Evolutionary conservation across 805 yeast genomes (phyloP).

Genomic region (Schwanniomyces sp.): DNA sequence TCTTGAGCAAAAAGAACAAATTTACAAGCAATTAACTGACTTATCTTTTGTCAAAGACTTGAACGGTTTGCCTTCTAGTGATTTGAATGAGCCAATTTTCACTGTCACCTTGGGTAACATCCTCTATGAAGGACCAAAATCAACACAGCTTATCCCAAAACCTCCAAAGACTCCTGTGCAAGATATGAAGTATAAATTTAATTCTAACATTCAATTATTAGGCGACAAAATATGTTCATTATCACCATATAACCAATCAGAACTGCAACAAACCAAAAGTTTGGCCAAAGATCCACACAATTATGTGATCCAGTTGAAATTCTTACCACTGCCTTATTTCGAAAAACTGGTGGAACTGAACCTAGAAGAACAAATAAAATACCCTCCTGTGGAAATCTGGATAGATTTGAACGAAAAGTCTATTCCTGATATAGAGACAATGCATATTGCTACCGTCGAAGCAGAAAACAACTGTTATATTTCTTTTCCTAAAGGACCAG

Average conservation of each 20-base stretch:
- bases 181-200: constrained; percentile 22
- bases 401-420: constrained; percentile 39
- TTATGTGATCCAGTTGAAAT: constrained; percentile 45
- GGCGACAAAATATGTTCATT: constrained; percentile 31
- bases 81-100: constrained; percentile 26
- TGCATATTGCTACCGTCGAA: constrained; percentile 45
- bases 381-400: constrained; percentile 62
- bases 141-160: constrained; percentile 6
- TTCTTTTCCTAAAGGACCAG: constrained; percentile 36
- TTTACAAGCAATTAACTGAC: constrained; percentile 25
- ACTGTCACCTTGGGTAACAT: constrained; percentile 42
- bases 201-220: constrained; percentile 30
- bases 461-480: constrained; percentile 44
- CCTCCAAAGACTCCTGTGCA: constrained; percentile 2
- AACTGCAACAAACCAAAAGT: constrained; percentile 17
- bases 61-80: constrained; percentile 17
- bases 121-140: constrained; percentile 20
- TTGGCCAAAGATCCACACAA: constrained; percentile 27
- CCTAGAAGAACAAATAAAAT: constrained; percentile 21
- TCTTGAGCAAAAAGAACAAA: constrained; percentile 12
- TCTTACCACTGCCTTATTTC: constrained; percentile 44
- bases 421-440: constrained; percentile 34
- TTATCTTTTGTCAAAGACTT: constrained; percentile 21
- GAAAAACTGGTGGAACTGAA: constrained; percentile 6
- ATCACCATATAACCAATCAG: constrained; percentile 20